Conservation (phyloP, 1,284 basidiomycete species). For the Puccinia coronata region DNA sequence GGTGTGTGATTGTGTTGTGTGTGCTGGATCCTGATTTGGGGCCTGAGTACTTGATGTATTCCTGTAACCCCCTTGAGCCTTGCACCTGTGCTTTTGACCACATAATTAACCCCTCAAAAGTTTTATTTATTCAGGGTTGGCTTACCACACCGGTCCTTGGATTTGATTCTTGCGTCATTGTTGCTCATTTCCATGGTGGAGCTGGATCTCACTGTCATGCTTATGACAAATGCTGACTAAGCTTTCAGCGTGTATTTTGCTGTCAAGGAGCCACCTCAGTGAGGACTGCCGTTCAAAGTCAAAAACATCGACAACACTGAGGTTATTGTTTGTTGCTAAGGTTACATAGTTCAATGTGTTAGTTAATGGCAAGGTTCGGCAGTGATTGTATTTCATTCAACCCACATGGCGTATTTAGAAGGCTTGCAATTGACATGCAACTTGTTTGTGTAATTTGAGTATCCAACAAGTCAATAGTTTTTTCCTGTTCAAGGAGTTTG, state of each 20-base stretch:
- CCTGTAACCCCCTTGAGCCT: no score
- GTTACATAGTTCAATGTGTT: no score
- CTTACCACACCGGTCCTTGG: no score
- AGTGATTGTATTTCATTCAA: neutral
- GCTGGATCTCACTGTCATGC: neutral
- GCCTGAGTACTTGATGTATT: no score
- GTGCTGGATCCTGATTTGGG: no score
- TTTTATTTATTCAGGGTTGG: no score
- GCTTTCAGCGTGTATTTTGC: neutral
- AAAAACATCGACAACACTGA: neutral
- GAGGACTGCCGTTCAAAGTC: neutral
- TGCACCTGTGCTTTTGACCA: no score
- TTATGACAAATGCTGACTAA: neutral
- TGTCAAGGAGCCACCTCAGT: neutral
- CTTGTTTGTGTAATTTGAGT: neutral
- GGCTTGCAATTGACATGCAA: neutral
- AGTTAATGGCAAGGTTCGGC: no score
- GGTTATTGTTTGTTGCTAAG: neutral
- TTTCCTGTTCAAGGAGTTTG: neutral
- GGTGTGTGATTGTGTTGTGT: no score
- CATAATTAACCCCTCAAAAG: no score
- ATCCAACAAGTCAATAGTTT: neutral
- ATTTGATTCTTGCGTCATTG: neutral
- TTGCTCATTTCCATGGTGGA: conserved; percentile 7
- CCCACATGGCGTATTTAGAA: neutral